A percentile compares a stretch with the other conserved stretches of the same genome.
Conservation (phyloP, 306 rosid genomes). For the Mimosa bimucronata region DNA sequence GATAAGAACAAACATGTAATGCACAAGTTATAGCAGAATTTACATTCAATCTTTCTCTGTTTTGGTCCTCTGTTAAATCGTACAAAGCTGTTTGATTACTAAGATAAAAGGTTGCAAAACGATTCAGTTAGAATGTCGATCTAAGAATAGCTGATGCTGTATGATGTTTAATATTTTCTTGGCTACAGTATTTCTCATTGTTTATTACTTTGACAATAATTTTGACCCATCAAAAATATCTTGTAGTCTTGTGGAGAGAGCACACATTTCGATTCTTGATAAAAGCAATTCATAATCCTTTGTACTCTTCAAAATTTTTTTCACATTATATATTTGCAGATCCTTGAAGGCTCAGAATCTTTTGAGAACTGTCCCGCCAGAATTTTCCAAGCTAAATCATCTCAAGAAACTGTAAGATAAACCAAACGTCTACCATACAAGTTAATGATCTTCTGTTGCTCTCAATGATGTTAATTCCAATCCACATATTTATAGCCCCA, state of each 20-base stretch:
- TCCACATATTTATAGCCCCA: background rate
- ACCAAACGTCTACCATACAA: constrained; percentile 21
- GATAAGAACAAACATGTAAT: background rate
- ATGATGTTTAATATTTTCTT: background rate
- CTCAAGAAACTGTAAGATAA: constrained; percentile 64
- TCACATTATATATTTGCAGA: constrained; percentile 49
- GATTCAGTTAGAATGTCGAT: background rate
- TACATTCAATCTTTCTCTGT: background rate
- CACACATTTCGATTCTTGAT: background rate
- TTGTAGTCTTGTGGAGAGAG: background rate
- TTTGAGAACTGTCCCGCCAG: constrained; percentile 72
- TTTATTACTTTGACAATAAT: background rate
- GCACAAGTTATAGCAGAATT: background rate
- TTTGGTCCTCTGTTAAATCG: background rate
- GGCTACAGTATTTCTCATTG: background rate
- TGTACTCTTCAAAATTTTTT: background rate
- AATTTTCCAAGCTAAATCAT: constrained; percentile 73
- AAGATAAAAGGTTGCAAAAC: background rate
- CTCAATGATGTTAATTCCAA: constrained; percentile 19
- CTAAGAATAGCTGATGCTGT: background rate
- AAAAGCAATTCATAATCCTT: background rate
- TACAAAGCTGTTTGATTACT: background rate
- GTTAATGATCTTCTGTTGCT: background rate
- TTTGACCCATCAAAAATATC: background rate
- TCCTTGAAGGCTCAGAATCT: constrained; percentile 74